These are phyloP conservation scores for Capronia americana DNA, from an alignment of 2,329 filamentous ascomycete genomes.

Conservation along the genomic window DNA sequence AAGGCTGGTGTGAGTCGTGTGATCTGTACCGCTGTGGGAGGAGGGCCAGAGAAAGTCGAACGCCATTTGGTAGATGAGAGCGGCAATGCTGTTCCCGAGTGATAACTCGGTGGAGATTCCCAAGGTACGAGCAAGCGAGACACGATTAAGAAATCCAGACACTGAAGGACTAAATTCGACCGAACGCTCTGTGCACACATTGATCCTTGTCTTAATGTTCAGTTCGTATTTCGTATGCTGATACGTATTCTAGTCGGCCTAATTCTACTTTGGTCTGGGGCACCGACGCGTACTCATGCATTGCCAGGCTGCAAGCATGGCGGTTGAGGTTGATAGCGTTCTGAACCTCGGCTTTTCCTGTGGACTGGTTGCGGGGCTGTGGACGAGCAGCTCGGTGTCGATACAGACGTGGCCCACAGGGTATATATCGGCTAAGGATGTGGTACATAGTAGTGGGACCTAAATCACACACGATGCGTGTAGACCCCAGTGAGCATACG, in stretches of 20 bases:
- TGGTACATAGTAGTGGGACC: not conserved
- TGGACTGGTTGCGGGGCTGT: not conserved
- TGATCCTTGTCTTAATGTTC: not conserved
- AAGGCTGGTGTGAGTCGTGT: slow-evolving; percentile 83
- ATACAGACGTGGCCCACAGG: not conserved
- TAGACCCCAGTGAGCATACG: not conserved
- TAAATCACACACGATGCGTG: not conserved
- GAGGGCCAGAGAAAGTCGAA: slow-evolving; percentile 81
- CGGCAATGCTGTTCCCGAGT: slow-evolving; percentile 49
- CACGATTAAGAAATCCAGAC: not conserved
- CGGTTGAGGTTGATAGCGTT: not conserved
- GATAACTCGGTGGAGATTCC: not conserved
- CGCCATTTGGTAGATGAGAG: slow-evolving; percentile 75
- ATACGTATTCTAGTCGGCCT: not conserved
- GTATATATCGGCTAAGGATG: not conserved
- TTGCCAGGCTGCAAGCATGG: not conserved
- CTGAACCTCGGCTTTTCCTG: not conserved
- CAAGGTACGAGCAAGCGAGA: not conserved
- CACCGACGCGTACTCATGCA: not conserved
- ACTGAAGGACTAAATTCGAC: not conserved
- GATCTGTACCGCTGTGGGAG: slow-evolving; percentile 89
- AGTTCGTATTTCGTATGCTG: not conserved
- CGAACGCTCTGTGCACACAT: not conserved
- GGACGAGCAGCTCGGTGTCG: not conserved
- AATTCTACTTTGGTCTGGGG: not conserved